phyloP scores from a whole-genome alignment of 208 protist genomes.

The Kentomonas sorsogonicus region DNA sequence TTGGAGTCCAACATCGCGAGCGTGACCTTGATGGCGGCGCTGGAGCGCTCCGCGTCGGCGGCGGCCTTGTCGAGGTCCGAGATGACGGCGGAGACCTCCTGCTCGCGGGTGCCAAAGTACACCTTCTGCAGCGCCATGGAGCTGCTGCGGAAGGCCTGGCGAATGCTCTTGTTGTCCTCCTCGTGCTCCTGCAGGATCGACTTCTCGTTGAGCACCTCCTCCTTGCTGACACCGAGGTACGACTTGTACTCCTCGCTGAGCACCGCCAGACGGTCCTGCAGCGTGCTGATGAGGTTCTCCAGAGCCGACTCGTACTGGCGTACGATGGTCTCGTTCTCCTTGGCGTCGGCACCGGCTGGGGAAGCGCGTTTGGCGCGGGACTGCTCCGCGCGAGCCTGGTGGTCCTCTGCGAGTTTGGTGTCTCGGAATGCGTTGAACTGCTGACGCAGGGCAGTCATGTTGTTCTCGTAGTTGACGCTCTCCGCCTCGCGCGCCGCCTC shows the following conservation, averaged over 20 bases:
- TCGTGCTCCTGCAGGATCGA: slow-evolving; percentile 49
- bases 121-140: slow-evolving; percentile 54
- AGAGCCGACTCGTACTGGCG: slow-evolving; percentile 70
- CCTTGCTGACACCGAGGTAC: slow-evolving; percentile 34
- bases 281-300: slow-evolving; percentile 55
- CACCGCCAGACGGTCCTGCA: slow-evolving; percentile 55
- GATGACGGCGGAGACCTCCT: slow-evolving; percentile 45
- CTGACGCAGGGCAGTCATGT: slow-evolving; percentile 45
- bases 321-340: slow-evolving; percentile 71
- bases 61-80: slow-evolving; percentile 46
- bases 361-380: slow-evolving; percentile 22
- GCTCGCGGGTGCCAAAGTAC: slow-evolving; percentile 54
- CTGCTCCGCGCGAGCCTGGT: slow-evolving; percentile 40
- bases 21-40: slow-evolving; percentile 44
- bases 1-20: slow-evolving; percentile 56
- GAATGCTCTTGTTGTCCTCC: slow-evolving; percentile 43
- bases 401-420: slow-evolving; percentile 61
- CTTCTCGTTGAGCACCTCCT: slow-evolving; percentile 40
- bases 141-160: slow-evolving; percentile 46
- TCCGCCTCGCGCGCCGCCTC: slow-evolving; percentile 62
- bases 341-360: slow-evolving; percentile 25
- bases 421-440: slow-evolving; percentile 57
- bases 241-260: slow-evolving; percentile 57
- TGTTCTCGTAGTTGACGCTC: slow-evolving; percentile 67
- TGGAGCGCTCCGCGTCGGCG: slow-evolving; percentile 47